Evolutionary conservation across 169 alveolate species (phyloP).

Genomic region (Eimeria praecox): DNA sequence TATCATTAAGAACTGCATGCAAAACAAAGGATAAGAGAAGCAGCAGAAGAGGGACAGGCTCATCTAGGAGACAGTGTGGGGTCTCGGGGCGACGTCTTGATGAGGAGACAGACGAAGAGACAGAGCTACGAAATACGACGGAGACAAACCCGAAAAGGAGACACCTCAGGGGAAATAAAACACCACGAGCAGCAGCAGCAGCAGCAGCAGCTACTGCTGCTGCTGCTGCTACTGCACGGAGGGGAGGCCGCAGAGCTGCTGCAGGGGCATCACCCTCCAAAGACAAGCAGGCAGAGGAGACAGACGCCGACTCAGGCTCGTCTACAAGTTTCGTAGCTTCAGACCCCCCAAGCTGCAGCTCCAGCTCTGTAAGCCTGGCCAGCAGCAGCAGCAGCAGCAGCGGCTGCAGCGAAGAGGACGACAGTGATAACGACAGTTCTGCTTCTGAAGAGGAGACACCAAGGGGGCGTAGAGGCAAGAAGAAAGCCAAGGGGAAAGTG

Average conservation of each 20-base stretch:
- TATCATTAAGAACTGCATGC: neutral
- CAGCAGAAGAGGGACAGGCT: neutral
- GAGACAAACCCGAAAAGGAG: neutral
- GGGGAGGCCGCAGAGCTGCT: neutral
- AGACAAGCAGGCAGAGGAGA: neutral
- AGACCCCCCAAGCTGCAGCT: constrained; percentile 42
- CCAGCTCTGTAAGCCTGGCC: constrained; percentile 16
- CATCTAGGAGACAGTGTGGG: neutral
- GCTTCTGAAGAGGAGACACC: constrained; percentile 6
- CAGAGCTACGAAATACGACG: neutral
- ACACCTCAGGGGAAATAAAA: neutral
- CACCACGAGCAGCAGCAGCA: constrained; percentile 23
- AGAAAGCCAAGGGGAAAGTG: neutral
- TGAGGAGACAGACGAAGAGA: neutral
- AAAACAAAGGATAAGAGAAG: neutral
- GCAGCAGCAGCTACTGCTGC: constrained; percentile 19
- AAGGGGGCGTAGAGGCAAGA: neutral
- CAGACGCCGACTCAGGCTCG: neutral
- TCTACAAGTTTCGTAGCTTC: constrained; percentile 52
- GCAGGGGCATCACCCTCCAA: neutral
- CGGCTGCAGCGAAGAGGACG: neutral
- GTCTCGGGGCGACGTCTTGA: neutral
- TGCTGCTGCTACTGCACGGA: neutral
- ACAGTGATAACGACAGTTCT: neutral
- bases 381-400: constrained; percentile 64